Percentiles rank a stretch among this genome's conserved stretches.
phyloP scores from a whole-genome alignment of 345 rosid species.

The Alliaria petiolata region DNA sequence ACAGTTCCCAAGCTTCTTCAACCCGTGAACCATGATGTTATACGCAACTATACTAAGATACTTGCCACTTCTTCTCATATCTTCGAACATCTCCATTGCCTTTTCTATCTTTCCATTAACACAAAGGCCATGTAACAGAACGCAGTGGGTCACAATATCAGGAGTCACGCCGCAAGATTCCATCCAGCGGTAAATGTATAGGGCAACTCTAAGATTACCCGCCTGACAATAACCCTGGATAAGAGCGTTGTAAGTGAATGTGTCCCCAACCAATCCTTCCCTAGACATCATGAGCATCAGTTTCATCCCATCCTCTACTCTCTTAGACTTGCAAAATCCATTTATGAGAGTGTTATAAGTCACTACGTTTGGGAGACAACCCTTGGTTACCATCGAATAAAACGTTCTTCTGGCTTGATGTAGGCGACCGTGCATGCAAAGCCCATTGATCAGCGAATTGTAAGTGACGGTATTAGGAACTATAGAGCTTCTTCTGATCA shows the following conservation, averaged over 20 bases:
- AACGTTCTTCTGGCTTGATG: neutral
- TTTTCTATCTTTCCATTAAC: conserved; percentile 16
- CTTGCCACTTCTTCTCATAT: conserved; percentile 3
- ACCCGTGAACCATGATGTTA: conserved; percentile 21
- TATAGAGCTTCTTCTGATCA: conserved; percentile 9
- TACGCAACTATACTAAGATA: conserved; percentile 12
- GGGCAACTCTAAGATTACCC: conserved; percentile 14
- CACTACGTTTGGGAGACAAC: neutral
- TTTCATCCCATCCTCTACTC: conserved; percentile 21
- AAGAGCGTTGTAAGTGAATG: conserved; percentile 23
- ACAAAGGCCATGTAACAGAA: conserved; percentile 19
- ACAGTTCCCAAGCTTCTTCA: conserved; percentile 7
- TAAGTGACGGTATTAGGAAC: conserved; percentile 12
- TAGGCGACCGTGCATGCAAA: neutral
- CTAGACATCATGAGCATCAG: conserved; percentile 8
- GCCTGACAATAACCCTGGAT: conserved; percentile 13
- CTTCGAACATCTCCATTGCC: conserved; percentile 17
- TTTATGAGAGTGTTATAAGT: conserved; percentile 23
- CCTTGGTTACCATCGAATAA: neutral
- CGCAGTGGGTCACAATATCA: conserved; percentile 17
- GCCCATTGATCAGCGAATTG: conserved; percentile 20
- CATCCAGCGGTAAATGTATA: conserved; percentile 8
- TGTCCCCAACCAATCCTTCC: conserved; percentile 10
- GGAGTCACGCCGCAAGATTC: conserved; percentile 21
- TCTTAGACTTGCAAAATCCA: conserved; percentile 14